Conservation (phyloP, 2,329 filamentous ascomycete species). For the Fusarium pseudonygamai region DNA sequence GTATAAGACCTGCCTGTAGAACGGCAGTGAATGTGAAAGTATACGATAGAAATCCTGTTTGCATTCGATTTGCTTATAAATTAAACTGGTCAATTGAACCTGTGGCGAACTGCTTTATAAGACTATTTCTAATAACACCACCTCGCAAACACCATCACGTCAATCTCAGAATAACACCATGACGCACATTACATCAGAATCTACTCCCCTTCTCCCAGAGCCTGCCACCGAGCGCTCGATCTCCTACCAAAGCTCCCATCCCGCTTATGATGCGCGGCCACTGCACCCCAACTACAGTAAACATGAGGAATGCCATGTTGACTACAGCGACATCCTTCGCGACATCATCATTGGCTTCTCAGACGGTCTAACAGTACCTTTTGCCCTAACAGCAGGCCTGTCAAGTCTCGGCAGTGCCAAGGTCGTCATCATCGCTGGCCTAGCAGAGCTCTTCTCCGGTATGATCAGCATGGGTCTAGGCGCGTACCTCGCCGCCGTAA, state of each 20-base stretch:
- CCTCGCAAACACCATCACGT: not conserved
- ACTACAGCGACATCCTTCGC: conserved; percentile 59
- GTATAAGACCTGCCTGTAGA: conserved; percentile 26
- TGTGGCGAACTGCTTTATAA: conserved; percentile 14
- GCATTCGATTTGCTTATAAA: conserved; percentile 3
- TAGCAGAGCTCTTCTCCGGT: conserved; percentile 79
- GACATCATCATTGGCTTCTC: conserved; percentile 81
- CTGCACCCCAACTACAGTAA: conserved; percentile 38
- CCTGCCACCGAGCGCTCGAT: conserved; percentile 43
- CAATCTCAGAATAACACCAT: conserved; percentile 9
- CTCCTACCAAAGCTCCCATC: conserved; percentile 31
- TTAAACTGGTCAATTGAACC: not conserved
- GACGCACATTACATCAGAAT: conserved; percentile 44
- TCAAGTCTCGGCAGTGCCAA: conserved; percentile 71
- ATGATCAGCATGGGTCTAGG: conserved; percentile 82
- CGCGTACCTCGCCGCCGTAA: conserved; percentile 74
- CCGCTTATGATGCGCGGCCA: conserved; percentile 25
- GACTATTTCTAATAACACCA: conserved; percentile 6
- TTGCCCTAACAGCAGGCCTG: conserved; percentile 79
- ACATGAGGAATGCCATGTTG: conserved; percentile 43
- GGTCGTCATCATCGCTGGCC: conserved; percentile 75
- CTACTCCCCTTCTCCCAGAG: conserved; percentile 48
- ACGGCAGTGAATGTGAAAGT: not conserved
- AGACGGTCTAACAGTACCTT: conserved; percentile 82
- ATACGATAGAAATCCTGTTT: not conserved